Evolutionary conservation across 768 basidiomycete genomes (phyloP).

Genomic region (Mycena epipterygia): DNA sequence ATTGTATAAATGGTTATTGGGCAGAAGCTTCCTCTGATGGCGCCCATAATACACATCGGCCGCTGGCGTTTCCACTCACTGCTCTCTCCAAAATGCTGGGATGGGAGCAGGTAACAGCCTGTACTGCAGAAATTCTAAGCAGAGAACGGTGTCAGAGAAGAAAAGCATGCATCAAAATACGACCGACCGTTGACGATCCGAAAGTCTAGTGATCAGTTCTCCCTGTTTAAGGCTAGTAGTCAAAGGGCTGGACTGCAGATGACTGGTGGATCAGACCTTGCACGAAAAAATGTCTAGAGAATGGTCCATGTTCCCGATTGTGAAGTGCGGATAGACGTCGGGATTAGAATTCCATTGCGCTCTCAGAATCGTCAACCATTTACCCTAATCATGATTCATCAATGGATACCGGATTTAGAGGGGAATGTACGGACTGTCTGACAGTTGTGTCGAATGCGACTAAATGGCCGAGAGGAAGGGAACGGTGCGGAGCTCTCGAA

Average conservation of each 20-base stretch:
- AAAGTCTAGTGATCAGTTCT: constrained; percentile 73
- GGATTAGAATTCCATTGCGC: constrained; percentile 87
- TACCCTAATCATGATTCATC: constrained; percentile 63
- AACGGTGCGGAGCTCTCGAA: constrained; percentile 65
- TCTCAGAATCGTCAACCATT: constrained; percentile 84
- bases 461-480: constrained; percentile 74
- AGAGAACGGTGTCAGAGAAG: constrained; percentile 20
- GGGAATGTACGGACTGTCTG: constrained; percentile 71
- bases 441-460: constrained; percentile 77
- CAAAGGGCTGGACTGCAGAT: not conserved
- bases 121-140: constrained; percentile 81
- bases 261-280: constrained; percentile 60
- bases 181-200: constrained; percentile 68
- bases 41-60: constrained; percentile 87
- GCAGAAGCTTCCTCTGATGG: constrained; percentile 47
- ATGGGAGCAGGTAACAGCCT: constrained; percentile 93
- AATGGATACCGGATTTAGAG: not conserved
- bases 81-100: constrained; percentile 80
- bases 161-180: not conserved
- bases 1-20: not conserved
- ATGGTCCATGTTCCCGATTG: constrained; percentile 88
- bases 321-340: constrained; percentile 87
- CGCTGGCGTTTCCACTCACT: constrained; percentile 84
- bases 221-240: constrained; percentile 61
- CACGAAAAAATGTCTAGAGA: constrained; percentile 80